phyloP scores from a whole-genome alignment of 1,284 basidiomycete species.

The Boletellus deceptivus region DNA sequence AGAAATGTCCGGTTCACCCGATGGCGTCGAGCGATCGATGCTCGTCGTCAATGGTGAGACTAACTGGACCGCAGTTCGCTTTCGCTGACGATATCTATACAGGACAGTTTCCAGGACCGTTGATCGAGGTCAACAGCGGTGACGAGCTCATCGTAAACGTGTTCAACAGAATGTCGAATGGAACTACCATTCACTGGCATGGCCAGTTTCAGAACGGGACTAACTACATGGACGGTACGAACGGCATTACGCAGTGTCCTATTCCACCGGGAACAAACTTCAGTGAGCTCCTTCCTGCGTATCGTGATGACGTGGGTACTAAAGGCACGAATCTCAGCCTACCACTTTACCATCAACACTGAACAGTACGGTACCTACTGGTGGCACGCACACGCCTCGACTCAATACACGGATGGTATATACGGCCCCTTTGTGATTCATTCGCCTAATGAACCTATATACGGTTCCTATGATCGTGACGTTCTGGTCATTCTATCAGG shows the following conservation, averaged over 20 bases:
- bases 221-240: slow-evolving; percentile 37
- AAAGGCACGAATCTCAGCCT: slow-evolving; percentile 18
- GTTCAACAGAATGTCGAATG: slow-evolving; percentile 33
- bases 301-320: background rate
- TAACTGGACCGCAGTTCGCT: background rate
- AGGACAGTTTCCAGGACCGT: slow-evolving; percentile 34
- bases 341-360: slow-evolving; percentile 29
- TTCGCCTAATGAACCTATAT: slow-evolving; percentile 30
- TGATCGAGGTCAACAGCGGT: slow-evolving; percentile 34
- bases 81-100: slow-evolving; percentile 1
- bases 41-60: slow-evolving; percentile 30
- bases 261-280: slow-evolving; percentile 35
- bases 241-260: slow-evolving; percentile 33
- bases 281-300: slow-evolving; percentile 16
- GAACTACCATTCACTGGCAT: slow-evolving; percentile 34
- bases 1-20: slow-evolving; percentile 29
- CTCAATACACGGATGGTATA: slow-evolving; percentile 35
- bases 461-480: slow-evolving; percentile 28
- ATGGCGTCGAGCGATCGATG: slow-evolving; percentile 32
- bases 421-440: slow-evolving; percentile 35
- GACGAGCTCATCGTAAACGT: slow-evolving; percentile 34
- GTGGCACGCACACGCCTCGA: slow-evolving; percentile 34
- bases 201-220: slow-evolving; percentile 36
- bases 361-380: slow-evolving; percentile 34
- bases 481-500: slow-evolving; percentile 29